A percentile compares a stretch with the other conserved stretches of the same genome.
phyloP scores from a whole-genome alignment of 768 basidiomycete species.

The Pseudohyphozyma bogoriensis region DNA sequence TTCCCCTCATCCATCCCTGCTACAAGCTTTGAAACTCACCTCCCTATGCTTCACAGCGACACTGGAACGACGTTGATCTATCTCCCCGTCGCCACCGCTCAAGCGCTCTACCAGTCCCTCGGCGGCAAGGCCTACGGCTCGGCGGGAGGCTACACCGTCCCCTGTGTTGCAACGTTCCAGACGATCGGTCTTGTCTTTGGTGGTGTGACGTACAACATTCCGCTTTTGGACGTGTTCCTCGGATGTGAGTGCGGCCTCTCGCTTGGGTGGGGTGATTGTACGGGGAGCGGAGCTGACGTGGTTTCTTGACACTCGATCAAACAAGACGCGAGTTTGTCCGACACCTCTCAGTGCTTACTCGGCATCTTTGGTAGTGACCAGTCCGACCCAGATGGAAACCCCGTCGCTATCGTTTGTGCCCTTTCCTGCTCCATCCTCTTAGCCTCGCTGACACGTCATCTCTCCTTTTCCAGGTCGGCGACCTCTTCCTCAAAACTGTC shows the following conservation, averaged over 20 bases:
- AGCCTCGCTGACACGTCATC: too few species aligned
- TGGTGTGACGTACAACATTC: slow-evolving; percentile 21
- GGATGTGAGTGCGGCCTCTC: neutral
- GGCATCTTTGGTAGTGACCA: slow-evolving; percentile 23
- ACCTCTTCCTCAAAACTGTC: slow-evolving; percentile 19
- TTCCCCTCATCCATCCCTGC: too few species aligned
- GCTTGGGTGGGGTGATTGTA: neutral
- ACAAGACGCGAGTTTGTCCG: slow-evolving; percentile 9
- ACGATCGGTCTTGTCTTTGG: slow-evolving; percentile 20
- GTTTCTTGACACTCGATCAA: too few species aligned
- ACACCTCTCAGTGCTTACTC: slow-evolving; percentile 18
- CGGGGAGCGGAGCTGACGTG: neutral
- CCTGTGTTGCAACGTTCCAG: slow-evolving; percentile 16
- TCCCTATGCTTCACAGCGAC: too few species aligned
- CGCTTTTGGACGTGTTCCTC: slow-evolving; percentile 23
- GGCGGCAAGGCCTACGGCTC: slow-evolving; percentile 13
- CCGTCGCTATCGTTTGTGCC: neutral
- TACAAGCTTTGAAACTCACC: too few species aligned
- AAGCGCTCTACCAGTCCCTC: slow-evolving; percentile 16
- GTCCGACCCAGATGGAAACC: slow-evolving; percentile 16
- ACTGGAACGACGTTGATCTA: slow-evolving; percentile 32
- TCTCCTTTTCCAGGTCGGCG: slow-evolving; percentile 2
- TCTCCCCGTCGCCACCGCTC: slow-evolving; percentile 17
- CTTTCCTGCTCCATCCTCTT: neutral
- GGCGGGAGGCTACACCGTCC: slow-evolving; percentile 19